phyloP scores from a whole-genome alignment of 2,329 filamentous ascomycete species.

The Aureobasidium sp. region DNA sequence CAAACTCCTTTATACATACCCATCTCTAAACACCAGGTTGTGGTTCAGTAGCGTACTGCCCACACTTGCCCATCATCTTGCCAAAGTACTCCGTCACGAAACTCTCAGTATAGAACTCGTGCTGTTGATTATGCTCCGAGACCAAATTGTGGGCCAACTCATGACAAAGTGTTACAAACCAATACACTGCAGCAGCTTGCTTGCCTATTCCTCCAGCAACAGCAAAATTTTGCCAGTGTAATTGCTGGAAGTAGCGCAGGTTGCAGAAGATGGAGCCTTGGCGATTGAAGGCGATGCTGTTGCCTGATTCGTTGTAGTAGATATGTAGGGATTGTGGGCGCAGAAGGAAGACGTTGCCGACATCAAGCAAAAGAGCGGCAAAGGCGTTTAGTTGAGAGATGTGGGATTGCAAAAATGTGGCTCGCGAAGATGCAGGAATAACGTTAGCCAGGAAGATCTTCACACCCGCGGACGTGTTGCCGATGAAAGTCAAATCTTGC shows the following conservation, averaged over 20 bases:
- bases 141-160: conserved; percentile 95
- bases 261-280: conserved; percentile 90
- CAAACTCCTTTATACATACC: too few relatives aligned
- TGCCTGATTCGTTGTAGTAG: conserved; percentile 72
- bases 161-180: conserved; percentile 94
- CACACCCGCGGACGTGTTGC: conserved; percentile 63
- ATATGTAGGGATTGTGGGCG: conserved; percentile 66
- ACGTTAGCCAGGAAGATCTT: conserved; percentile 63
- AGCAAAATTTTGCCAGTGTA: conserved; percentile 54
- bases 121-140: conserved; percentile 64
- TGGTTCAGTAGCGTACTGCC: conserved; percentile 6
- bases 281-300: conserved; percentile 88
- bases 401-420: conserved; percentile 56
- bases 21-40: not conserved
- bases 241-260: conserved; percentile 72
- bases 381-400: conserved; percentile 61
- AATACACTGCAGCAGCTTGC: conserved; percentile 70
- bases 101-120: conserved; percentile 79
- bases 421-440: conserved; percentile 40
- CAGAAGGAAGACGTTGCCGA: conserved; percentile 67
- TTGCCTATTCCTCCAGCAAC: conserved; percentile 40
- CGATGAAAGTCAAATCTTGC: conserved; percentile 65
- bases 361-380: conserved; percentile 59
- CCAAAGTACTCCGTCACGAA: conserved; percentile 72
- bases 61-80: conserved; percentile 56